Evolutionary conservation across 202 grass and related monocot species (phyloP), one percentile per base, ranked within the genome.

Genomic region (Carex arenaria): DNA sequence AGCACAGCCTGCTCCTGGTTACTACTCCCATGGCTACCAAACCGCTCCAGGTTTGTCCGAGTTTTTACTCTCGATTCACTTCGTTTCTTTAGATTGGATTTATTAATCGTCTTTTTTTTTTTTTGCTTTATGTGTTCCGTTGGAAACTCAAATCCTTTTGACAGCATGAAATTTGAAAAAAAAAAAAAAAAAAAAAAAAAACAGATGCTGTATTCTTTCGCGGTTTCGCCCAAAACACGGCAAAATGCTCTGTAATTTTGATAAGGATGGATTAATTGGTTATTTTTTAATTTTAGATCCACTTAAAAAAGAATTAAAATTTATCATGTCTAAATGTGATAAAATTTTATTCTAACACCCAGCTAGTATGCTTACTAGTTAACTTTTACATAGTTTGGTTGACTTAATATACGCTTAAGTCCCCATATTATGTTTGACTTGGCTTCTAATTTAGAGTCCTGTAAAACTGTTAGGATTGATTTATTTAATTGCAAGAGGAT

Each of bases 21-120:
- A 81, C 61, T 66, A 85, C 82, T 30, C 52, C 84, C 89, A 70
- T 43, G 67, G 36, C 17, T 70, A 70, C 67, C 68, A 72, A 22
- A 14, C n/a, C 18, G 68, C 76, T 80, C 18, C 65, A 28, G 92
- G 89, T 94, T 87, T 68, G 19, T 43, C 43, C 10, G 20, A 3
- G 0, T 30, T 45, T 45, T 45, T 45, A 45, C 42, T 45, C 1
- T 45, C 9, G 42, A 45, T 45, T 45, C 42, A 45, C 42, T 45
- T 45, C 42, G 8, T 45, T 74, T 64, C 28, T 64, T 23, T 65
- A 22, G 17, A 67, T 66, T 84, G 38, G 40, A 22, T 65, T 42
- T 62, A 14, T 23, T 82, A 2, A 61, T 61, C 18, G 23, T 15
- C 73, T 64, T 38, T 80, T 60, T 22, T 5, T 5, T 49, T 74